phyloP scores from a whole-genome alignment of 257 asterid genomes.

The Primulina huaijiensis region DNA sequence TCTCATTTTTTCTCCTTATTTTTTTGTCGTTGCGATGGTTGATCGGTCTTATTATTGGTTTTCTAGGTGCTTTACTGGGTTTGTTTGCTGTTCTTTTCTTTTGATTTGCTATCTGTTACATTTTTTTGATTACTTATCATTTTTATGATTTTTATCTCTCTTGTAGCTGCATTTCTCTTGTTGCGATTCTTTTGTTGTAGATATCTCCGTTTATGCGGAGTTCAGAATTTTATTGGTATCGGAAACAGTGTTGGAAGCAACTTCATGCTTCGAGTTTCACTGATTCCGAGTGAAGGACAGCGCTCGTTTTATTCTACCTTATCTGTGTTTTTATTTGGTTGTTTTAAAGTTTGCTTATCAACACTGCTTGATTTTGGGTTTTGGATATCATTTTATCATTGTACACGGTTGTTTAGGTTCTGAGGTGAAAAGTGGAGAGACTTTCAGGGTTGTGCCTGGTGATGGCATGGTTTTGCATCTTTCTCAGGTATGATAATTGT shows the following conservation, averaged over 20 bases:
- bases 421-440: constrained; percentile 63
- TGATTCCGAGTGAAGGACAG: not conserved
- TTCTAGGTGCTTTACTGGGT: not conserved
- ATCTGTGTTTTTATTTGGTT: not conserved
- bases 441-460: constrained; percentile 51
- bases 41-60: not conserved
- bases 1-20: not conserved
- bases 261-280: not conserved
- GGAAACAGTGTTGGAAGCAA: not conserved
- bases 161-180: not conserved
- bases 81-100: not conserved
- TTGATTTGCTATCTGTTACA: not conserved
- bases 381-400: not conserved
- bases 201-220: not conserved
- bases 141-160: not conserved
- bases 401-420: constrained; percentile 39
- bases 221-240: not conserved
- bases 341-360: not conserved
- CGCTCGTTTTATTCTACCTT: not conserved
- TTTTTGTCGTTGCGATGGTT: not conserved
- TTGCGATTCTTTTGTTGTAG: not conserved
- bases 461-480: constrained; percentile 59
- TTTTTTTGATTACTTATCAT: not conserved
- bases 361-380: not conserved
- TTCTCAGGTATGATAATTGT: constrained; percentile 53